phyloP scores from a whole-genome alignment of 805 yeast genomes.

The Ogataea philodendri region DNA sequence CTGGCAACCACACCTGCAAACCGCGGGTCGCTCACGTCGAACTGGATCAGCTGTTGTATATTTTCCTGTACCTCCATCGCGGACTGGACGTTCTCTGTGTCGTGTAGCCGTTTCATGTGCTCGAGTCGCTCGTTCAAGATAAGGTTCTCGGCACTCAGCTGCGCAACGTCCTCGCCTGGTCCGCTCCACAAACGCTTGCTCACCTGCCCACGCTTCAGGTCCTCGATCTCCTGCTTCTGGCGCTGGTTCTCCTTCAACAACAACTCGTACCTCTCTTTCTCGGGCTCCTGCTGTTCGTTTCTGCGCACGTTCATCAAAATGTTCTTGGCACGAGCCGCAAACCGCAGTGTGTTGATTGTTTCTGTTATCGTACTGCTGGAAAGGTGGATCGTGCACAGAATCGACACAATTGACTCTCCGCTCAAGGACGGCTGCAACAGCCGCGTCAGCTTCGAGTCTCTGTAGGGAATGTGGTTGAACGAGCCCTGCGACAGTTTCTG shows the following conservation, averaged over 20 bases:
- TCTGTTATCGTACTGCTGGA: constrained; percentile 63
- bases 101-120: constrained; percentile 64
- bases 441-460: constrained; percentile 91
- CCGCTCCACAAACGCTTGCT: constrained; percentile 5
- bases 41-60: constrained; percentile 54
- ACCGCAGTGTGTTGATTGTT: constrained; percentile 81
- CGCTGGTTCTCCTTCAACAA: constrained; percentile 59
- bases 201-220: constrained; percentile 29
- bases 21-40: constrained; percentile 33
- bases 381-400: constrained; percentile 82
- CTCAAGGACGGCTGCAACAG: constrained; percentile 88
- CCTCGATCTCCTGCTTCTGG: constrained; percentile 53
- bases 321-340: constrained; percentile 92
- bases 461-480: constrained; percentile 71
- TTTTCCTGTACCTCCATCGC: constrained; percentile 58
- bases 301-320: constrained; percentile 66
- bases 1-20: constrained; percentile 43
- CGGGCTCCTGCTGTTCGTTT: constrained; percentile 40
- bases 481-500: constrained; percentile 54
- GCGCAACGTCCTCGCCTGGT: constrained; percentile 32
- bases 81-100: constrained; percentile 34
- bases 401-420: constrained; percentile 79
- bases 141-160: constrained; percentile 58
- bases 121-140: constrained; percentile 66
- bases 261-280: constrained; percentile 49